Conservation (phyloP, 208 protist species). For the Leishmania amazonensis region DNA sequence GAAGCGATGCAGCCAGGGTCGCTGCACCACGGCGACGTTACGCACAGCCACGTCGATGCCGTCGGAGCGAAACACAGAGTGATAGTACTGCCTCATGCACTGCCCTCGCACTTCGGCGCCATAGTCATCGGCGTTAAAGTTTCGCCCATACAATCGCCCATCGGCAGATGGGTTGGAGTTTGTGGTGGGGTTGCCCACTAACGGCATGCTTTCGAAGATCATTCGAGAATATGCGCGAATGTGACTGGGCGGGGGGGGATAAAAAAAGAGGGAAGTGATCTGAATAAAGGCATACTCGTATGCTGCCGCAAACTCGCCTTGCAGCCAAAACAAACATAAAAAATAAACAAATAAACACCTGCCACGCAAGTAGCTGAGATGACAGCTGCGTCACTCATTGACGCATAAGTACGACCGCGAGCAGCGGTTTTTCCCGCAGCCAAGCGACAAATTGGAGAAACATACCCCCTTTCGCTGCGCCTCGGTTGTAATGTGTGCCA, state of each 20-base stretch:
- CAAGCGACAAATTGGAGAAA: not conserved
- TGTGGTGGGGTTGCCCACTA: conserved; percentile 16
- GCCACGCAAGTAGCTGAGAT: not conserved
- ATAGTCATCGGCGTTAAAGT: not conserved
- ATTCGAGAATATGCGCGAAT: conserved; percentile 13
- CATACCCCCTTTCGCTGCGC: not conserved
- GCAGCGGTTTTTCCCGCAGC: not conserved
- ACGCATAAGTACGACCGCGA: not conserved
- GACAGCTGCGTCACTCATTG: not conserved
- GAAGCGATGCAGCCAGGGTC: conserved; percentile 27
- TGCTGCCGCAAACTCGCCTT: not conserved
- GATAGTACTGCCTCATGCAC: conserved; percentile 31
- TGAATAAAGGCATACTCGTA: not conserved
- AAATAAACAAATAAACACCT: not conserved
- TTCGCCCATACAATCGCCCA: not conserved
- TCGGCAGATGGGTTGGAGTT: conserved; percentile 14
- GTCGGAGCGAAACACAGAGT: conserved; percentile 32
- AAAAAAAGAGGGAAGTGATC: conserved; percentile 9
- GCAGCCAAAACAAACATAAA: not conserved
- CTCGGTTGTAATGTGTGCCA: not conserved
- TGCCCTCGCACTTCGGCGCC: not conserved
- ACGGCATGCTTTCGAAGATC: conserved; percentile 28
- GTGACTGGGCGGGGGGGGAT: not conserved
- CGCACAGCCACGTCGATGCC: conserved; percentile 44
- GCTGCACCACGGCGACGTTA: conserved; percentile 40